Conservation (phyloP, 2,329 filamentous ascomycete species). For the Plectosphaerella sp. region DNA sequence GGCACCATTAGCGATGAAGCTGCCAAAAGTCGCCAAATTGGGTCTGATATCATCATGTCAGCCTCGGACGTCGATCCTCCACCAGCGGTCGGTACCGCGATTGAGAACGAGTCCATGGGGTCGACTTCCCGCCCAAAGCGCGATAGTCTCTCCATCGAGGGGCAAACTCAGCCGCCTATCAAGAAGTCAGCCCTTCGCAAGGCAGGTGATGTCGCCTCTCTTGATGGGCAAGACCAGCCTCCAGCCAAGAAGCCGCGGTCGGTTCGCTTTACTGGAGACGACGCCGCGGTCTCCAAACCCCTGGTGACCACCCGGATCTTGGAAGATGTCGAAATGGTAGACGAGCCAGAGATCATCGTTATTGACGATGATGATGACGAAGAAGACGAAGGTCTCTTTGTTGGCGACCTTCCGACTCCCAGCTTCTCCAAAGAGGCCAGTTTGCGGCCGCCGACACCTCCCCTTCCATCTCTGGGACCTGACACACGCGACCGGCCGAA, state of each 20-base stretch:
- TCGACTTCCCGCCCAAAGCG: too few relatives aligned
- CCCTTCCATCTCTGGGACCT: too few relatives aligned
- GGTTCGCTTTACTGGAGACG: slow-evolving; percentile 16
- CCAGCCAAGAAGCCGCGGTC: slow-evolving; percentile 18
- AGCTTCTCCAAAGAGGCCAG: too few relatives aligned
- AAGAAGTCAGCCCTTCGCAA: background rate
- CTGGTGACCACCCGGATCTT: slow-evolving; percentile 11
- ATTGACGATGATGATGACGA: background rate
- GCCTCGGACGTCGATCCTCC: too few relatives aligned
- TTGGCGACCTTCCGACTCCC: background rate
- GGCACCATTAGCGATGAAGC: slow-evolving; percentile 22
- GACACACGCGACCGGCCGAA: too few relatives aligned
- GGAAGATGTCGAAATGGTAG: slow-evolving; percentile 11
- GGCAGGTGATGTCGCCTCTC: background rate
- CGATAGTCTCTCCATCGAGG: background rate
- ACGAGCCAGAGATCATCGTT: slow-evolving; percentile 17
- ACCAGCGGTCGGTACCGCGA: too few relatives aligned
- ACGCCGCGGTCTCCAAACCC: background rate
- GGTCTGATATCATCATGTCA: background rate
- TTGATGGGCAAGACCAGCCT: background rate
- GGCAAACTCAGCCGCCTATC: background rate
- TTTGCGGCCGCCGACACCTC: too few relatives aligned
- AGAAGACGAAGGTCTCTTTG: background rate
- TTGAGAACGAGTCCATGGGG: too few relatives aligned
- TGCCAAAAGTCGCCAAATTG: background rate